These are phyloP conservation scores for Teunomyces kruisii DNA, from an alignment of 805 yeast species.

Conservation along the genomic window DNA sequence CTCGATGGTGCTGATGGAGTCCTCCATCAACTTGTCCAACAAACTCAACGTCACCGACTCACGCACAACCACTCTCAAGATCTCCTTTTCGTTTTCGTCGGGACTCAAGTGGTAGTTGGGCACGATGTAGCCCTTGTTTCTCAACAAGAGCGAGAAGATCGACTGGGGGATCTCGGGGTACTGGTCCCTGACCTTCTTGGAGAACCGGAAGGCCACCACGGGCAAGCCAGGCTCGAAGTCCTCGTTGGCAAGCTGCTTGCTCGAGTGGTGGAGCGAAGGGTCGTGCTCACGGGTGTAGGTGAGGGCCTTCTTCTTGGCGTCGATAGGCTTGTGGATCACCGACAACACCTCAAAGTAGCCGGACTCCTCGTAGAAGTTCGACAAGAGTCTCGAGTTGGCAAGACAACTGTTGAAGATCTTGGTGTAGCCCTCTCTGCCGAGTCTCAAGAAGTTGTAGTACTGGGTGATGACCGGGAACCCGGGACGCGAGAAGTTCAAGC, in stretches of 20 bases:
- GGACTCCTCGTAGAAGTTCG: conserved; percentile 62
- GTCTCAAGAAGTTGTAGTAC: conserved; percentile 72
- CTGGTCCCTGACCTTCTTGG: conserved; percentile 51
- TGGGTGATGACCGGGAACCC: conserved; percentile 90
- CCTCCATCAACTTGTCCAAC: conserved; percentile 46
- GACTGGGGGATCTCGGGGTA: conserved; percentile 86
- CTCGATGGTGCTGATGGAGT: conserved; percentile 53
- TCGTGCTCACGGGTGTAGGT: conserved; percentile 17
- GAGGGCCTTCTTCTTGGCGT: conserved; percentile 14
- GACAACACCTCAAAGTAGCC: conserved; percentile 72
- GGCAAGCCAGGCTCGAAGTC: conserved; percentile 77
- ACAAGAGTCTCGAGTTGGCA: conserved; percentile 68
- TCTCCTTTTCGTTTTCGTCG: conserved; percentile 55
- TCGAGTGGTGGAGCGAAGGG: conserved; percentile 7
- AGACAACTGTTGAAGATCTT: conserved; percentile 61
- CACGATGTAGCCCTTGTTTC: conserved; percentile 47
- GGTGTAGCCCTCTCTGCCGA: conserved; percentile 73
- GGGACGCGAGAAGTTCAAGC: conserved; percentile 86
- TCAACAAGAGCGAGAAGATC: conserved; percentile 65
- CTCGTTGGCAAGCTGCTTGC: conserved; percentile 32
- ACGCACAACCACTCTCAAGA: conserved; percentile 82
- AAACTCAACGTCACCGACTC: conserved; percentile 58
- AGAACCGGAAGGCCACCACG: conserved; percentile 81
- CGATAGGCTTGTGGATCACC: conserved; percentile 65
- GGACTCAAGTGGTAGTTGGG: conserved; percentile 88